Percentiles rank a stretch among this genome's conserved stretches.
These are phyloP conservation scores for Escovopsis weberi DNA, from an alignment of 2,329 filamentous ascomycete genomes.

Conservation along the genomic window DNA sequence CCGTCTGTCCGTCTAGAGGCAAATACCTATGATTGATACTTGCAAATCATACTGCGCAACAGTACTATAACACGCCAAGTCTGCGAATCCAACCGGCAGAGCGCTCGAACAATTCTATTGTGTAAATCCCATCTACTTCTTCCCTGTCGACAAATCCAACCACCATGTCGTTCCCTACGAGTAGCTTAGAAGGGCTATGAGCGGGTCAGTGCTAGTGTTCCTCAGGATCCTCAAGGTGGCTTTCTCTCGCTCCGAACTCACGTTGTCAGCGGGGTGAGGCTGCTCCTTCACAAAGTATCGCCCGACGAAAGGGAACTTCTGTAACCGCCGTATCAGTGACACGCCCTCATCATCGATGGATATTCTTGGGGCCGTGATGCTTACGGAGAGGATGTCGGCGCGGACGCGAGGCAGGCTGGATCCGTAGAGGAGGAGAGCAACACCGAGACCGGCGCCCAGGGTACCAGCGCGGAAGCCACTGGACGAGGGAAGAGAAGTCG, in stretches of 20 bases:
- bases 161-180: slow-evolving; percentile 6
- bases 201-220: slow-evolving; percentile 10
- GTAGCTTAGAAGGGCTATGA: slow-evolving; percentile 26
- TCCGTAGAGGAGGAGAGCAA: slow-evolving; percentile 44
- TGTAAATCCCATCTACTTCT: slow-evolving; percentile 17
- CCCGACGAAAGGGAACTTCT: slow-evolving; percentile 43
- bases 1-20: not conserved
- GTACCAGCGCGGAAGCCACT: slow-evolving; percentile 38
- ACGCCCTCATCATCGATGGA: not conserved
- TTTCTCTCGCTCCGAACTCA: slow-evolving; percentile 22
- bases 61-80: too few relatives aligned
- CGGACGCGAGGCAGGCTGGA: slow-evolving; percentile 48
- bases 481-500: not conserved
- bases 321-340: not conserved
- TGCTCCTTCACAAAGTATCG: slow-evolving; percentile 37
- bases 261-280: slow-evolving; percentile 46
- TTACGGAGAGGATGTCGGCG: slow-evolving; percentile 43
- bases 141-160: slow-evolving; percentile 12
- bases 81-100: too few relatives aligned
- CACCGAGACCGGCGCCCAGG: slow-evolving; percentile 43
- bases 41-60: too few relatives aligned
- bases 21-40: too few relatives aligned
- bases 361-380: slow-evolving; percentile 5
- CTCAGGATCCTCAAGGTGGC: not conserved
- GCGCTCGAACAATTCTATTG: slow-evolving; percentile 17